A percentile compares a stretch with the other conserved stretches of the same genome.
Evolutionary conservation across 2,329 filamentous ascomycete genomes (phyloP).

Genomic region (Trichoderma sp.): DNA sequence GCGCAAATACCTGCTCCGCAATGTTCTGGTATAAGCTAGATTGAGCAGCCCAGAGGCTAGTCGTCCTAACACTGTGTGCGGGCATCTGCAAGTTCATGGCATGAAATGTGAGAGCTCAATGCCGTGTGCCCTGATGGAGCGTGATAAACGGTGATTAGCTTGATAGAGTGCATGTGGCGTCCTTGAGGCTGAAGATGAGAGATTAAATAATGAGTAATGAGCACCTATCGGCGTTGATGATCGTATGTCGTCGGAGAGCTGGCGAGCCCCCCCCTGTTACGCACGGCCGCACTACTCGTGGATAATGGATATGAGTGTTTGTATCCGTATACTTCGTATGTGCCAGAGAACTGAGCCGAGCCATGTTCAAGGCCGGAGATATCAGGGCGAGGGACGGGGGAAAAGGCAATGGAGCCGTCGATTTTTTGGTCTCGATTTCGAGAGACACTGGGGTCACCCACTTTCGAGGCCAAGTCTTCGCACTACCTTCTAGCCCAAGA

Average conservation of each 20-base stretch:
- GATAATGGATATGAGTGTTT: background rate
- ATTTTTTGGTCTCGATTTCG: background rate
- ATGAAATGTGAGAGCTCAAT: background rate
- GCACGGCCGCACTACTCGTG: background rate
- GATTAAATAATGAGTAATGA: background rate
- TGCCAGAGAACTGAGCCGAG: background rate
- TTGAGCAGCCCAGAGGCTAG: background rate
- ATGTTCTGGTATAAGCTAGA: slow-evolving; percentile 1
- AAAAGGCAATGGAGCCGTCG: background rate
- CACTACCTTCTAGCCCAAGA: background rate
- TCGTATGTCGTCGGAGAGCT: background rate
- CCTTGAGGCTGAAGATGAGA: background rate
- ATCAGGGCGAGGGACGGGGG: background rate
- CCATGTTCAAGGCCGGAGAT: background rate
- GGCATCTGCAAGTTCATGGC: background rate
- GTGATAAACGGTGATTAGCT: background rate
- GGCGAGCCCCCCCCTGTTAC: background rate
- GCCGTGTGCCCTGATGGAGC: background rate
- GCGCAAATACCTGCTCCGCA: slow-evolving; percentile 1
- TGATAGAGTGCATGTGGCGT: background rate
- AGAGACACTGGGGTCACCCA: background rate
- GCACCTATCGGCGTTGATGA: background rate
- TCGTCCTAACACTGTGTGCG: background rate
- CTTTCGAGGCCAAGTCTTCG: background rate
- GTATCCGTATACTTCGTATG: background rate